phyloP scores from a whole-genome alignment of 495 filamentous ascomycete genomes.

The Astrocystis sublimbata region DNA sequence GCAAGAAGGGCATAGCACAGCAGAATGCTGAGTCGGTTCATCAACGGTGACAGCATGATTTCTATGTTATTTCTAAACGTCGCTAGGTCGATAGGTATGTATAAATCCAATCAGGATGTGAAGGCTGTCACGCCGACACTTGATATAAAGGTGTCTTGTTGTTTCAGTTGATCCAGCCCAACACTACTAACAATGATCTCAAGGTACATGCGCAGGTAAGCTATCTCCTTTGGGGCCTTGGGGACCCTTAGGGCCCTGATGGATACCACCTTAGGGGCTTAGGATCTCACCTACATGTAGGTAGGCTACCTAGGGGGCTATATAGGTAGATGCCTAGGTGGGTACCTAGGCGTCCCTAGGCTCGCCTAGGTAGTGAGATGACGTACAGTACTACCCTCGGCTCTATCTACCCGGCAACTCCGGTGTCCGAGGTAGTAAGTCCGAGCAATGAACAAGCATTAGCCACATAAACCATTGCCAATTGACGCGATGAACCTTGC shows the following conservation, averaged over 20 bases:
- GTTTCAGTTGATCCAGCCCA: not conserved
- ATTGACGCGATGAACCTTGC: not conserved
- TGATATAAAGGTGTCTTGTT: not conserved
- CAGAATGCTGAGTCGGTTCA: not conserved
- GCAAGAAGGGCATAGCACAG: not conserved
- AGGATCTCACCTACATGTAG: too few relatives aligned
- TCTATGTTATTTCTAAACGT: slow-evolving; percentile 1
- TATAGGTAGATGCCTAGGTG: too few relatives aligned
- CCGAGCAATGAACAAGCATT: slow-evolving; percentile 11
- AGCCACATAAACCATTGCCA: not conserved
- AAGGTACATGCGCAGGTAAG: too few relatives aligned
- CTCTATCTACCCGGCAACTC: too few relatives aligned
- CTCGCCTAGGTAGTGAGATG: too few relatives aligned
- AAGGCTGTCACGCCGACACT: not conserved
- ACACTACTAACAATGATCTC: too few relatives aligned
- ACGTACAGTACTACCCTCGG: too few relatives aligned
- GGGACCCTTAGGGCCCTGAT: too few relatives aligned
- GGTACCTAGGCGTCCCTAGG: too few relatives aligned
- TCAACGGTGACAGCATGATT: not conserved
- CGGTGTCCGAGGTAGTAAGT: slow-evolving; percentile 6
- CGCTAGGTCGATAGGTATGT: not conserved
- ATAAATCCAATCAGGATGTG: not conserved
- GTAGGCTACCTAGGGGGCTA: too few relatives aligned
- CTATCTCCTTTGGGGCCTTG: too few relatives aligned
- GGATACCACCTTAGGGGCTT: too few relatives aligned